Percentiles rank a stretch among this genome's conserved stretches.
These are phyloP conservation scores for Yarrowia yakushimensis DNA, from an alignment of 805 yeast species.

Conservation along the genomic window DNA sequence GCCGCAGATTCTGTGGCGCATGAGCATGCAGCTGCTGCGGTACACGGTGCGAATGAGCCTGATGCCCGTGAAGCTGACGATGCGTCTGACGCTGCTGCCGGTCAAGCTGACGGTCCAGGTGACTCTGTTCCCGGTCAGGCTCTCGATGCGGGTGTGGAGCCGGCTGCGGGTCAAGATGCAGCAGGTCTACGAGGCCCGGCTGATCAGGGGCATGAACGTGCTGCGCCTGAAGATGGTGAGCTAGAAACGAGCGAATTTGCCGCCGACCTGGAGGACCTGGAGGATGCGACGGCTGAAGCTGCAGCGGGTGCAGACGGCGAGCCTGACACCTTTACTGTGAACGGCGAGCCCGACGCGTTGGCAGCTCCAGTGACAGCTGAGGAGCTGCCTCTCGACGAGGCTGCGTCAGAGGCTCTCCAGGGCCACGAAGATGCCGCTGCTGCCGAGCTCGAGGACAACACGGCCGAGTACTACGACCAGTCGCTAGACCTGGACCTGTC, in stretches of 20 bases:
- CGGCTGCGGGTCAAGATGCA: not conserved
- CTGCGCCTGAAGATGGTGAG: conserved; percentile 10
- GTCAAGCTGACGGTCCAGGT: conserved; percentile 14
- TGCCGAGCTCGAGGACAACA: not conserved
- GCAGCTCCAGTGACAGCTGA: not conserved
- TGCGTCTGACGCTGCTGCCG: conserved; percentile 8
- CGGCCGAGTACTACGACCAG: not conserved
- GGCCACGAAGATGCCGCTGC: conserved; percentile 11
- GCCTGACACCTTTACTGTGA: not conserved
- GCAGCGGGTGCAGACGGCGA: not conserved
- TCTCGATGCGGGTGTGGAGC: conserved; percentile 20
- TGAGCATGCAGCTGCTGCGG: conserved; percentile 9
- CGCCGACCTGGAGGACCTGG: not conserved
- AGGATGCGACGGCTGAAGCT: not conserved
- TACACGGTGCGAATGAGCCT: conserved; percentile 14
- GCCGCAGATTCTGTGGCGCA: conserved; percentile 21
- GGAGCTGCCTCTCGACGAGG: conserved; percentile 8
- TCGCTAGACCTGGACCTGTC: conserved; percentile 2
- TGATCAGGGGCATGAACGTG: conserved; percentile 17
- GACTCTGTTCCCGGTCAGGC: conserved; percentile 7
- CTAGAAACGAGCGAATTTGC: not conserved
- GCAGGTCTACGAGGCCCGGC: conserved; percentile 15
- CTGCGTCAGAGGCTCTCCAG: not conserved
- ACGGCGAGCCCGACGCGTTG: conserved; percentile 1
- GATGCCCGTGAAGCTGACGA: conserved; percentile 13